phyloP scores from a whole-genome alignment of 2,329 filamentous ascomycete species.

The Xylariomycetidae sp. region DNA sequence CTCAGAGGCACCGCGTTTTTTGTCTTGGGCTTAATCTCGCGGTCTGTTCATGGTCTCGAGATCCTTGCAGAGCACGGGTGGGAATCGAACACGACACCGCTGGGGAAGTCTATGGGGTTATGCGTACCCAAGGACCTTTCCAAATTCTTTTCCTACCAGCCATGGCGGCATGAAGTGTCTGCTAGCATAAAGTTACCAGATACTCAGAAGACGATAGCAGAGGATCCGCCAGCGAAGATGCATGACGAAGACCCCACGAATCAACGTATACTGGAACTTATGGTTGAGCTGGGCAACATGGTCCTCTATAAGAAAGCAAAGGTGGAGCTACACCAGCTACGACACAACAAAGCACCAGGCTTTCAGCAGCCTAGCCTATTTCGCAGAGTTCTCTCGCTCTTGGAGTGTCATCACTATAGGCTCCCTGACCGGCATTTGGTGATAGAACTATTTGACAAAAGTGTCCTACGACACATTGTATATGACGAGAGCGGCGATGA shows the following conservation, averaged over 20 bases:
- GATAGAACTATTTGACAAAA: constrained; percentile 90
- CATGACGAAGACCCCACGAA: constrained; percentile 57
- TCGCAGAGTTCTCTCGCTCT: constrained; percentile 74
- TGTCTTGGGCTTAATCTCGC: constrained; percentile 85
- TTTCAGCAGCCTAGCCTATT: constrained; percentile 78
- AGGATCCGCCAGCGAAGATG: constrained; percentile 47
- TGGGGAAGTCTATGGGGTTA: constrained; percentile 79
- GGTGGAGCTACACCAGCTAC: constrained; percentile 72
- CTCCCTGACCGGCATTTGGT: constrained; percentile 84
- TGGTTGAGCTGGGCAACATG: constrained; percentile 87
- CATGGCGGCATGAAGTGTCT: constrained; percentile 50
- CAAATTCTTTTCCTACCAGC: constrained; percentile 69
- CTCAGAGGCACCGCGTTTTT: constrained; percentile 95
- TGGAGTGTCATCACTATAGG: constrained; percentile 87
- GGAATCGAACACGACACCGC: constrained; percentile 82
- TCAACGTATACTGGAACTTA: constrained; percentile 77
- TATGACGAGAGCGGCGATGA: constrained; percentile 53
- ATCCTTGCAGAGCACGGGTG: constrained; percentile 87
- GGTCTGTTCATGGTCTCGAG: constrained; percentile 86
- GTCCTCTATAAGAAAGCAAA: constrained; percentile 87
- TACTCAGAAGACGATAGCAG: constrained; percentile 48
- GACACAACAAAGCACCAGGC: constrained; percentile 65
- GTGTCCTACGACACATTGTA: constrained; percentile 78
- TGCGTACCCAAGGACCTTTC: constrained; percentile 78
- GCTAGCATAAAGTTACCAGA: constrained; percentile 44